Evolutionary conservation across 2,329 filamentous ascomycete species (phyloP), one percentile per base, ranked within the genome.

Genomic region (Fusarium caatingaense): DNA sequence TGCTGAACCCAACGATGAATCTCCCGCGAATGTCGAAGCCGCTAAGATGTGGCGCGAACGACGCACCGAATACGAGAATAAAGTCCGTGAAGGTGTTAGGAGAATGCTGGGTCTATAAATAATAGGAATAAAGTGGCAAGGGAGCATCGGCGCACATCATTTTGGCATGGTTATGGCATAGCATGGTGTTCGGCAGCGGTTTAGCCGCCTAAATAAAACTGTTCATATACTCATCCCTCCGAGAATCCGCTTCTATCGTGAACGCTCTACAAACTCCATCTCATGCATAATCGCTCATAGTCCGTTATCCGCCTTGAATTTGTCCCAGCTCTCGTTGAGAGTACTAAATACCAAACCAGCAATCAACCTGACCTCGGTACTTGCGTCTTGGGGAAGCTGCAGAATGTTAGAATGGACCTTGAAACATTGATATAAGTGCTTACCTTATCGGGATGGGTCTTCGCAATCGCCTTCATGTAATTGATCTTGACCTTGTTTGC

Each of bases 391-490:
- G 4, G 89, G 83, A 65, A 92, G 83, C 89, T 91, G 6, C 12
- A 8, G 16, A 11, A 40, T 27, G 61, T 76, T 57, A 72, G 63
- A 58, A 62, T 18, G 2, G 23, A 15, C 5, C 12, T n/a, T 37
- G 9, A n/a, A 42, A 11, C 2, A 6, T 8, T 6, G 10, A 5
- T 25, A 12, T 4, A 16, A 16, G 12, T 45, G 40, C 89, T 81
- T 85, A 98, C 96, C 91, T 99, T 99, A 80, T 99, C 96, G 65
- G 96, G 96, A 86, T 99, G 96, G 73, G 96, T 96, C 86, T 98
- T 98, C 13, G 91, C 93, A 86, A 99, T 98, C 8, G 95, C 96
- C 87, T 97, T 98, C 96, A 99, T 98, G 79, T 99, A 99, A 64
- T 92, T 86, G 70, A 99, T 91, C 88, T 99, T 99, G 79, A 98